Conservation (phyloP, 1,139 yeast genomes). For the Tardiomyces blankii region DNA sequence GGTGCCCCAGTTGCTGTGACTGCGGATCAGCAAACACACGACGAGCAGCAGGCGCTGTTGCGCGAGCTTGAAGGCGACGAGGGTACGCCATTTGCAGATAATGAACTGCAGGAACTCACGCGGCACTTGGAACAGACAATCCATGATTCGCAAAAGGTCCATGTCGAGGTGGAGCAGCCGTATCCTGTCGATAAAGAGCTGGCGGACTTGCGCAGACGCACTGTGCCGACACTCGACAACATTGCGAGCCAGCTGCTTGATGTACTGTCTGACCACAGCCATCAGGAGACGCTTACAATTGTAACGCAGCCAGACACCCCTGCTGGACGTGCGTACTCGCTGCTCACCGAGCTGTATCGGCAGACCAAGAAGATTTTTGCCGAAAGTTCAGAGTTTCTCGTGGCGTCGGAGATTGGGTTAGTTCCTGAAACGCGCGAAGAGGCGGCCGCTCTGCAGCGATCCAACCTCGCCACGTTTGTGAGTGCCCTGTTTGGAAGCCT, state of each 20-base stretch:
- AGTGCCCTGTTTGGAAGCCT: conserved; percentile 76
- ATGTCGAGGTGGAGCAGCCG: not conserved
- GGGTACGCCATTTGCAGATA: too few species aligned
- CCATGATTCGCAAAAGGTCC: too few species aligned
- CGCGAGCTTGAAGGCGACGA: too few species aligned
- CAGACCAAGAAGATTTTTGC: conserved; percentile 30
- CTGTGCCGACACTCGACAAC: conserved; percentile 61
- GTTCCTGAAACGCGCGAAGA: conserved; percentile 25
- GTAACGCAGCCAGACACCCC: conserved; percentile 64
- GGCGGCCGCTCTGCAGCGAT: conserved; percentile 50
- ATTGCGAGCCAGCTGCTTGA: conserved; percentile 64
- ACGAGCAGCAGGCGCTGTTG: too few species aligned
- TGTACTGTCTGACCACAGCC: conserved; percentile 56
- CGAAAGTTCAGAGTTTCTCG: conserved; percentile 15
- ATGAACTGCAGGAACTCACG: too few species aligned
- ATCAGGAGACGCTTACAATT: conserved; percentile 59
- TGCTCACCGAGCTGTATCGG: conserved; percentile 63
- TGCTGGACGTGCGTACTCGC: conserved; percentile 65
- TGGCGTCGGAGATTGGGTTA: conserved; percentile 5
- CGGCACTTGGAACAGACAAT: too few species aligned
- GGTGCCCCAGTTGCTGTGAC: too few species aligned
- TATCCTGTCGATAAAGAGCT: not conserved
- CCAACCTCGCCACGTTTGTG: conserved; percentile 77
- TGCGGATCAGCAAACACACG: too few species aligned
- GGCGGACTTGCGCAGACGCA: conserved; percentile 7